Evolutionary conservation across 202 grass and related monocot genomes (phyloP).

Genomic region (Zoysia matrella): DNA sequence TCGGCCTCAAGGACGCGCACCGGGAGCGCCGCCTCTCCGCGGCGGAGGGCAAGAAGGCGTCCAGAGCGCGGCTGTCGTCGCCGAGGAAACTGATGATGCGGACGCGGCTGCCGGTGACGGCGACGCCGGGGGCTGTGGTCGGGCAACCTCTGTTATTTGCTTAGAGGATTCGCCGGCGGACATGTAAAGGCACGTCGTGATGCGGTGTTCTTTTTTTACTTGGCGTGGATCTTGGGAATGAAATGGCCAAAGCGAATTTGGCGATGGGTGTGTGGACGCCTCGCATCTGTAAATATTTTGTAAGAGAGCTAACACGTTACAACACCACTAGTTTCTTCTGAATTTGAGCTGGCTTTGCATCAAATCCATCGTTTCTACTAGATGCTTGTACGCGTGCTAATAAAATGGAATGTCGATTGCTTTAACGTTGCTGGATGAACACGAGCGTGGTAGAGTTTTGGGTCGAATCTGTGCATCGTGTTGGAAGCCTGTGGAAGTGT

Average conservation of each 20-base stretch:
- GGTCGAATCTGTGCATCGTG: neutral
- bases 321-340: neutral
- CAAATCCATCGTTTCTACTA: neutral
- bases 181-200: neutral
- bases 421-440: neutral
- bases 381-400: neutral
- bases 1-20: slow-evolving; percentile 51
- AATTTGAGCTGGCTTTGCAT: neutral
- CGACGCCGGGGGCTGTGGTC: slow-evolving; percentile 26
- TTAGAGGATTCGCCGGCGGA: slow-evolving; percentile 23
- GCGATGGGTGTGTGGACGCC: neutral
- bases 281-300: slow-evolving; percentile 40
- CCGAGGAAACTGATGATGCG: slow-evolving; percentile 3
- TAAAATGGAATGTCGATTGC: neutral
- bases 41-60: slow-evolving; percentile 22
- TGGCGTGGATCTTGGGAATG: slow-evolving; percentile 16
- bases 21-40: neutral
- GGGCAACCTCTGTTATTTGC: slow-evolving; percentile 65
- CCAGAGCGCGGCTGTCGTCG: slow-evolving; percentile 1
- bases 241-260: neutral
- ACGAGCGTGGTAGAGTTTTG: neutral
- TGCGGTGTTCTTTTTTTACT: slow-evolving; percentile 8
- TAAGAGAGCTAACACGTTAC: slow-evolving; percentile 16
- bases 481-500: no score
- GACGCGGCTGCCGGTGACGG: slow-evolving; percentile 12